Percentiles rank a stretch among this genome's conserved stretches.
Evolutionary conservation across 2,329 filamentous ascomycete species (phyloP).

Genomic region (Cordyceps pruinosa): DNA sequence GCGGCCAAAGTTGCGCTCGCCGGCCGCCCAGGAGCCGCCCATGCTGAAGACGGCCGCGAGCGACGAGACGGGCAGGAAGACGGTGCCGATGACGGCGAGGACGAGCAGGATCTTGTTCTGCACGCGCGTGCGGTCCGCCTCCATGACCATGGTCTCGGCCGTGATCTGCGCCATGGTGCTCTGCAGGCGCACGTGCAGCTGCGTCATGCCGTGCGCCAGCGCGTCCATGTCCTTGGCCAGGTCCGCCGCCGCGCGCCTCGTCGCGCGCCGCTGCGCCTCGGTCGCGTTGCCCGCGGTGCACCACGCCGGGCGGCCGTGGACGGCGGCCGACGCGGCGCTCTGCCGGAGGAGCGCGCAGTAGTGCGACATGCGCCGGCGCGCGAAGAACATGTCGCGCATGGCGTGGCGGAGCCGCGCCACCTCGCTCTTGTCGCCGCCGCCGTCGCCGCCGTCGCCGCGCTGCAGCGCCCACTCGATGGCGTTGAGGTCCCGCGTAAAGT

Average conservation of each 20-base stretch:
- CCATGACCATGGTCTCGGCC: constrained; percentile 13
- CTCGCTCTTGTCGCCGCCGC: not conserved
- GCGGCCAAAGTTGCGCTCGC: constrained; percentile 10
- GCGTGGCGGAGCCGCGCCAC: constrained; percentile 7
- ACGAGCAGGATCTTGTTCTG: constrained; percentile 14
- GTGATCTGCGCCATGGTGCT: constrained; percentile 13
- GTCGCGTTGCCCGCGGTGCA: constrained; percentile 3
- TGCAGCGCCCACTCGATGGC: constrained; percentile 14
- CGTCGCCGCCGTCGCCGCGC: constrained; percentile 6
- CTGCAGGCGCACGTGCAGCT: constrained; percentile 11
- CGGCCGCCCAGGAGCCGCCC: constrained; percentile 11
- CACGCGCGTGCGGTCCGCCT: constrained; percentile 11
- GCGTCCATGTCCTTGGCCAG: not conserved
- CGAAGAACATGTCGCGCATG: constrained; percentile 14
- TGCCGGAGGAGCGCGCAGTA: constrained; percentile 9
- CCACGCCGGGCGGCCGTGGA: constrained; percentile 6
- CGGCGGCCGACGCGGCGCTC: not conserved
- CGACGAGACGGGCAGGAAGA: constrained; percentile 12
- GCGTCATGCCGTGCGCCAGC: constrained; percentile 9
- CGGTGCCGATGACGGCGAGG: constrained; percentile 11
- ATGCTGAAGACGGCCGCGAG: constrained; percentile 14
- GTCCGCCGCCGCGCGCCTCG: not conserved
- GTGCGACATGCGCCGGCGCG: constrained; percentile 9
- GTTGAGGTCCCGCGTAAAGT: constrained; percentile 13
- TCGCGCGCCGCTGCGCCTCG: not conserved